Evolutionary conservation across 176 grass and related monocot species (phyloP).

Genomic region (Pontederia paniculata): DNA sequence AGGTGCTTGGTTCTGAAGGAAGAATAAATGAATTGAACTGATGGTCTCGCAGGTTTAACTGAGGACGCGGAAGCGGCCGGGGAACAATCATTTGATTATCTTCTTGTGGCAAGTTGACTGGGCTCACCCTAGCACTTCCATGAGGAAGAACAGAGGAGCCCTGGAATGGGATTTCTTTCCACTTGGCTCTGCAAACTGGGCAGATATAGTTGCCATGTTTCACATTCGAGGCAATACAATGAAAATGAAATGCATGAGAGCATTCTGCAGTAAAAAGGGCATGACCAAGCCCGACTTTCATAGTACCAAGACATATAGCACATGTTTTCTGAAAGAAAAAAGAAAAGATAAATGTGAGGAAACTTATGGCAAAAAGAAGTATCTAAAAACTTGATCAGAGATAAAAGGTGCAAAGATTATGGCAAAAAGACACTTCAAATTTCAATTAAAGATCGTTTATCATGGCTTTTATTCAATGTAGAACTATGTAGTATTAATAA

Average conservation of each 20-base stretch:
- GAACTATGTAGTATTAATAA: too few relatives aligned
- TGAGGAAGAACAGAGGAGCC: slow-evolving; percentile 35
- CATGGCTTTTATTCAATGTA: too few relatives aligned
- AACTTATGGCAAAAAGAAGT: not conserved
- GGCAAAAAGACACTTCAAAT: too few relatives aligned
- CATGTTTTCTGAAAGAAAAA: slow-evolving; percentile 57
- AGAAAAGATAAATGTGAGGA: slow-evolving; percentile 16
- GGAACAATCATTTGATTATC: slow-evolving; percentile 33
- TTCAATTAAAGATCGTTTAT: too few relatives aligned
- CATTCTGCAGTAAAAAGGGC: slow-evolving; percentile 94
- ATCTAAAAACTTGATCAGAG: too few relatives aligned
- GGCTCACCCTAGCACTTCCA: slow-evolving; percentile 30
- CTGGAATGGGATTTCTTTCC: slow-evolving; percentile 81
- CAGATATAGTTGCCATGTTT: slow-evolving; percentile 84
- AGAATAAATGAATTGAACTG: slow-evolving; percentile 19
- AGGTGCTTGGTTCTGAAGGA: slow-evolving; percentile 45
- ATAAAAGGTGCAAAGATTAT: too few relatives aligned
- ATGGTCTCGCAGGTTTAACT: slow-evolving; percentile 23
- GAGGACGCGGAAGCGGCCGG: slow-evolving; percentile 21
- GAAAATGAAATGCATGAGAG: slow-evolving; percentile 91
- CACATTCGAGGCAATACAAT: slow-evolving; percentile 85
- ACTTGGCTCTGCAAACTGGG: slow-evolving; percentile 78
- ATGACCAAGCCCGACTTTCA: slow-evolving; percentile 68
- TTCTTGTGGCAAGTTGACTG: slow-evolving; percentile 29
- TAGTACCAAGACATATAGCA: slow-evolving; percentile 75